Conservation (phyloP, 2,329 filamentous ascomycete species). For the Microsporum audouinii region DNA sequence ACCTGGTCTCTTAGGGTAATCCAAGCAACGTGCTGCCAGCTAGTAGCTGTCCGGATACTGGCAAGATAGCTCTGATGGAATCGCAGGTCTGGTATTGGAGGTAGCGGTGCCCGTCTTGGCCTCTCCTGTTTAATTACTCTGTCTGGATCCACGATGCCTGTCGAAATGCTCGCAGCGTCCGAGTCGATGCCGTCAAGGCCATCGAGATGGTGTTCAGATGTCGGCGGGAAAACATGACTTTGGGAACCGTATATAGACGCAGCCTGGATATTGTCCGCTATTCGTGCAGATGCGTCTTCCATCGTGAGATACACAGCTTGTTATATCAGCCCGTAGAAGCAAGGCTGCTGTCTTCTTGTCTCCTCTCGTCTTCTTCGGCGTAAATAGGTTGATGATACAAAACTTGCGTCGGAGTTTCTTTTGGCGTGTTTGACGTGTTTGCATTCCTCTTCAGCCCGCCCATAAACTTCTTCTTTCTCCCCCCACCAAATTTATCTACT, state of each 20-base stretch:
- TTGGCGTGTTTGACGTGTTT: not conserved
- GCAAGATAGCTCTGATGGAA: constrained; percentile 98
- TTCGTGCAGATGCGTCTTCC: constrained; percentile 50
- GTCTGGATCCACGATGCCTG: constrained; percentile 35
- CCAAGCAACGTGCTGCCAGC: constrained; percentile 65
- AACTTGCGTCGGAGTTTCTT: not conserved
- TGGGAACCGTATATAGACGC: constrained; percentile 58
- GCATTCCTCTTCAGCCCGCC: not conserved
- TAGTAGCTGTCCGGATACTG: constrained; percentile 69
- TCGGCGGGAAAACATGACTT: constrained; percentile 47
- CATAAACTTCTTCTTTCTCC: not conserved
- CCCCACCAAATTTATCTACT: not conserved
- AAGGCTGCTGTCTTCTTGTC: not conserved
- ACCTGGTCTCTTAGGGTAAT: constrained; percentile 88
- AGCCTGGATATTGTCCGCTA: constrained; percentile 70
- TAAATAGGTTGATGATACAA: not conserved
- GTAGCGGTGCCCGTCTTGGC: constrained; percentile 44
- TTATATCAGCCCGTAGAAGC: not conserved
- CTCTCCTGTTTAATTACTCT: constrained; percentile 25
- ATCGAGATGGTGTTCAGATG: constrained; percentile 64
- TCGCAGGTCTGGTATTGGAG: constrained; percentile 66
- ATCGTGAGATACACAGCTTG: constrained; percentile 29
- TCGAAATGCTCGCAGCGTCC: constrained; percentile 36
- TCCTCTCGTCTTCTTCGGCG: not conserved
- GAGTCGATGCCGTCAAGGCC: constrained; percentile 45